Evolutionary conservation across 148 eudicot genomes (phyloP), one percentile per base, ranked within the genome.

Genomic region (Dianthus caryophyllus): DNA sequence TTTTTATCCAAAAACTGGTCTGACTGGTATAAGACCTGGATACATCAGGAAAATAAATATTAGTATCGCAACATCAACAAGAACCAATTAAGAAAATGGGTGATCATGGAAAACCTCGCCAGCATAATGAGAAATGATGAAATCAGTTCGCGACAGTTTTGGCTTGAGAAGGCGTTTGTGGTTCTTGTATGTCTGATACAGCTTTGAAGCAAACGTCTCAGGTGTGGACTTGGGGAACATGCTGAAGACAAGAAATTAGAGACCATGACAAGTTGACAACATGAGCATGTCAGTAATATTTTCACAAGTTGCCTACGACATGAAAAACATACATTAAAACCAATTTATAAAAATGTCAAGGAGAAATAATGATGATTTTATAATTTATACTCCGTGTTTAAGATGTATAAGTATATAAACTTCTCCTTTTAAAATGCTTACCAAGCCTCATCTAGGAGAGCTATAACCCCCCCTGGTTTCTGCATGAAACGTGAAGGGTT

Each of bases 401-500:
- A 41, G 8, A 41, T 9, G 11, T 49, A 17, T 70, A 12, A 21
- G 48, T 0, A 16, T 16, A 26, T 21, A 25, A 64, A 61, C 70
- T 18, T 64, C 72, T 31, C 43, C 15, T 53, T 53, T 12, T 48
- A 65, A 24, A 65, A 61, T 67, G 26, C 62, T 66, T 87, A 94
- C 99, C 99, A 94, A 66, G 99, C 99, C 87, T 94, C 97, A 76
- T 94, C 99, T 60, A 94, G 89, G 64, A 94, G 99, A 76, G 92
- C 93, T 48, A 94, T 73, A 56, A 94, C 72, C 73, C 99, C 99
- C 64, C 99, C 99, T 4, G 99, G 93, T 85, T 88, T 94, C 99
- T 94, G 97, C 82, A 70, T 15, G 55, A 41, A 71, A 46, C 9
- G 33, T 33, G n/a, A 39, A 55, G 65, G 65, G 58, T 56, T 73